Conservation (phyloP, 2,329 filamentous ascomycete species). For the Monosporascus sp. region DNA sequence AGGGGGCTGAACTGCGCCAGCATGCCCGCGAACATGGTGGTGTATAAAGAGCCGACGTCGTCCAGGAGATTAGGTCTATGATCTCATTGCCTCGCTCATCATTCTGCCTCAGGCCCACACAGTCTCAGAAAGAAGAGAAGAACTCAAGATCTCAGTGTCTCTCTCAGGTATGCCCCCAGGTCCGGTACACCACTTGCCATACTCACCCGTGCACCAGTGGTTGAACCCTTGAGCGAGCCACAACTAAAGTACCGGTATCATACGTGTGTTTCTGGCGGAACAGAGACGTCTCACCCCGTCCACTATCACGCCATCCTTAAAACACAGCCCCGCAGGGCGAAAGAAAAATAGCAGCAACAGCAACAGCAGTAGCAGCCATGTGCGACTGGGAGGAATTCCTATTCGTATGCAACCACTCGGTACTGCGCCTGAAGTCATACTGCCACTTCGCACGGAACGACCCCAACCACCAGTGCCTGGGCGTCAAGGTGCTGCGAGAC, state of each 20-base stretch:
- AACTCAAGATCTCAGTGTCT: background rate
- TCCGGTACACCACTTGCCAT: background rate
- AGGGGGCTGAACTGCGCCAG: background rate
- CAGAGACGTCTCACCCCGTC: background rate
- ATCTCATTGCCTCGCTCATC: background rate
- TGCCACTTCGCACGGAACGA: slow-evolving; percentile 75
- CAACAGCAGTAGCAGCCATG: slow-evolving; percentile 38
- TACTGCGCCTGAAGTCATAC: slow-evolving; percentile 57
- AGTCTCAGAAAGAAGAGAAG: background rate
- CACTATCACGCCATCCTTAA: too few species aligned
- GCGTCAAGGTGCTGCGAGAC: slow-evolving; percentile 60
- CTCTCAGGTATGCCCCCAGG: background rate
- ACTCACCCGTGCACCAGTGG: background rate
- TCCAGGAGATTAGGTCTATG: background rate
- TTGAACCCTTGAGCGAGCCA: background rate
- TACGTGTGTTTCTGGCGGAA: background rate
- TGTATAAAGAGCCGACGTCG: background rate
- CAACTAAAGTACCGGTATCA: background rate
- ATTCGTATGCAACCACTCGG: slow-evolving; percentile 60
- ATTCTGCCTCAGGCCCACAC: background rate
- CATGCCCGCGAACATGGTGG: background rate
- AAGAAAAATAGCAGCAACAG: background rate
- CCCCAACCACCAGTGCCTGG: slow-evolving; percentile 62
- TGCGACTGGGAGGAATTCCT: slow-evolving; percentile 67
- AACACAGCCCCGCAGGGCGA: background rate